Conservation (phyloP, 2,329 filamentous ascomycete species). For the Lachnellula occidentalis region DNA sequence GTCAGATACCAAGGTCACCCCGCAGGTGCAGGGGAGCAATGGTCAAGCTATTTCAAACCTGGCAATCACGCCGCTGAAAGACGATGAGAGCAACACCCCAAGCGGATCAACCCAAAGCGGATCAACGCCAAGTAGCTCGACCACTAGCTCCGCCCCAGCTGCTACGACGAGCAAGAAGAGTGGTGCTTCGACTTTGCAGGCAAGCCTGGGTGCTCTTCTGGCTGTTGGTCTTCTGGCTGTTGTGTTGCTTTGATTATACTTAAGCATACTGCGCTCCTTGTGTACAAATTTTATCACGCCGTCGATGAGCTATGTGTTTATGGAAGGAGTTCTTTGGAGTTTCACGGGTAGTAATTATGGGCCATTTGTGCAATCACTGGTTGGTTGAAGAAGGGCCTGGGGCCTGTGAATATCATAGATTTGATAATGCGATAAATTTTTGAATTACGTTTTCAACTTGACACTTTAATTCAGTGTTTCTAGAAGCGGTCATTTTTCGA, state of each 20-base stretch:
- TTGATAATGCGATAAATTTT: neutral
- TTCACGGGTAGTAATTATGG: neutral
- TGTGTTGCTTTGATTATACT: constrained; percentile 4
- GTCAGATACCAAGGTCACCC: constrained; percentile 45
- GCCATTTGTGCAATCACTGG: neutral
- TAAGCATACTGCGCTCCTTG: constrained; percentile 9
- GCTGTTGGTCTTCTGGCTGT: constrained; percentile 7
- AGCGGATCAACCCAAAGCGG: constrained; percentile 6
- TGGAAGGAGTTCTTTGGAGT: neutral
- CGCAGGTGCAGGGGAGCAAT: constrained; percentile 50
- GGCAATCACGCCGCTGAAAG: constrained; percentile 47
- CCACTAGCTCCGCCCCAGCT: constrained; percentile 13
- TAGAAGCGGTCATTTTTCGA: too few relatives aligned
- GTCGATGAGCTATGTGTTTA: neutral
- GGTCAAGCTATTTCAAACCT: constrained; percentile 58
- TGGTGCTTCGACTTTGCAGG: constrained; percentile 10
- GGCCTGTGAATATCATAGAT: neutral
- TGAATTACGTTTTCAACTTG: neutral
- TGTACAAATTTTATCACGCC: constrained; percentile 3
- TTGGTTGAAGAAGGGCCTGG: neutral
- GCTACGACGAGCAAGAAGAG: constrained; percentile 24
- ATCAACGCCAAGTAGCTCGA: neutral
- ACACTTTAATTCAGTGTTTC: neutral
- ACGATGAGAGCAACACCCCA: constrained; percentile 51
- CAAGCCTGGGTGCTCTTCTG: constrained; percentile 12